Conservation (phyloP, 495 filamentous ascomycete species). For the Viridothelium virens region DNA sequence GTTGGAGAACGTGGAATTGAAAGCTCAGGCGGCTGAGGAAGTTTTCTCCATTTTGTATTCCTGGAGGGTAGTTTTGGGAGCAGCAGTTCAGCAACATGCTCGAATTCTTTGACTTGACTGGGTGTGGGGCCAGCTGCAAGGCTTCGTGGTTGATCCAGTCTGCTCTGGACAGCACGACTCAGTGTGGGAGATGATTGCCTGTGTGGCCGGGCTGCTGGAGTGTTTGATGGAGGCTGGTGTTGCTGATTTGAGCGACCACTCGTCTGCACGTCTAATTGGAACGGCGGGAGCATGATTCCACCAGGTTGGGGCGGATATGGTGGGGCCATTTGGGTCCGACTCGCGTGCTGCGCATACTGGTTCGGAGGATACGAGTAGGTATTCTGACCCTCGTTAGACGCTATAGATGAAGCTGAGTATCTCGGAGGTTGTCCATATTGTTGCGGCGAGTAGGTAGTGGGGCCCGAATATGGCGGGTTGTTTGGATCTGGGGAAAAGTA, state of each 20-base stretch:
- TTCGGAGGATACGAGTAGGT: conserved; percentile 23
- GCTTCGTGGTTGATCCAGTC: background rate
- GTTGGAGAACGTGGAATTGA: conserved; percentile 5
- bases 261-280: conserved; percentile 25
- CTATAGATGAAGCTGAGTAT: conserved; percentile 7
- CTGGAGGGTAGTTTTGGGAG: conserved; percentile 6
- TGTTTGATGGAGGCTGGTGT: background rate
- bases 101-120: background rate
- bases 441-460: conserved; percentile 22
- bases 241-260: conserved; percentile 12
- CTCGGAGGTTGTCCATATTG: conserved; percentile 24
- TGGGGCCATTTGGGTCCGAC: conserved; percentile 13
- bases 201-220: background rate
- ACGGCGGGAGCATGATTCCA: conserved; percentile 36
- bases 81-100: background rate
- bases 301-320: conserved; percentile 25
- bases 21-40: background rate
- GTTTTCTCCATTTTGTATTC: conserved; percentile 15
- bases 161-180: background rate
- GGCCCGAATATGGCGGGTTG: conserved; percentile 16
- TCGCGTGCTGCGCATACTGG: conserved; percentile 22
- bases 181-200: background rate
- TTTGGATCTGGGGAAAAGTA: conserved; percentile 17
- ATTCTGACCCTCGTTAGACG: conserved; percentile 10
- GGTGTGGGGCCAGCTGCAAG: background rate